phyloP scores from a whole-genome alignment of 78 protist species.

The Trichosphaerium sp. region DNA sequence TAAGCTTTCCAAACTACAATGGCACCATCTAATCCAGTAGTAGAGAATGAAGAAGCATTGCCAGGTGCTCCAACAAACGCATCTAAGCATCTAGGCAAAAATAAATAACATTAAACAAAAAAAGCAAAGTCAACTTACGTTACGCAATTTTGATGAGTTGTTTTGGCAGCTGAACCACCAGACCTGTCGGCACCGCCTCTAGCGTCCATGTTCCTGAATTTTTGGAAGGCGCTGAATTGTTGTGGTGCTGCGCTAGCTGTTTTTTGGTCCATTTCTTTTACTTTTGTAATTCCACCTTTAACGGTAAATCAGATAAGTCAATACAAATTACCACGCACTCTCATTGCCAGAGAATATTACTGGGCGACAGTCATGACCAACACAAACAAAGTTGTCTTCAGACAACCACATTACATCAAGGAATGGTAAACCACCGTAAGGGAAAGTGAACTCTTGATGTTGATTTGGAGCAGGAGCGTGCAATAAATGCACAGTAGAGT shows the following conservation, averaged over 20 bases:
- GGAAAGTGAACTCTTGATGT: not conserved
- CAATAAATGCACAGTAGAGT: slow-evolving; percentile 24
- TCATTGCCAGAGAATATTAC: slow-evolving; percentile 13
- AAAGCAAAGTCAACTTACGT: slow-evolving; percentile 11
- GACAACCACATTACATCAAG: slow-evolving; percentile 34
- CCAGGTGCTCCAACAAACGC: slow-evolving; percentile 30
- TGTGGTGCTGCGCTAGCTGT: slow-evolving; percentile 21
- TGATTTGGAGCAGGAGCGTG: not conserved
- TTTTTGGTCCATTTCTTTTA: slow-evolving; percentile 10
- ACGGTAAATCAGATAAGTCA: not conserved
- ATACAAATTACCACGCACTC: slow-evolving; percentile 39
- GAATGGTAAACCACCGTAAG: slow-evolving; percentile 51
- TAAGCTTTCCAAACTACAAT: slow-evolving; percentile 54
- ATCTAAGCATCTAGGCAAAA: slow-evolving; percentile 1
- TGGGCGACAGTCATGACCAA: slow-evolving; percentile 68
- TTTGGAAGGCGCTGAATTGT: slow-evolving; percentile 5
- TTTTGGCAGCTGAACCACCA: not conserved
- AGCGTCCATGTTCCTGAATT: slow-evolving; percentile 33
- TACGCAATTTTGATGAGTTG: slow-evolving; percentile 71
- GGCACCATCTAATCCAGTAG: slow-evolving; percentile 71
- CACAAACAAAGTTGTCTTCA: slow-evolving; percentile 50
- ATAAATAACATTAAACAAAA: not conserved
- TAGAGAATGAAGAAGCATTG: slow-evolving; percentile 44
- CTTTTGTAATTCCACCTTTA: no score
- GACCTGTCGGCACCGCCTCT: slow-evolving; percentile 10